Evolutionary conservation across 352 stramenopile genomes (phyloP).

Genomic region (Globisporangium cederbergense): DNA sequence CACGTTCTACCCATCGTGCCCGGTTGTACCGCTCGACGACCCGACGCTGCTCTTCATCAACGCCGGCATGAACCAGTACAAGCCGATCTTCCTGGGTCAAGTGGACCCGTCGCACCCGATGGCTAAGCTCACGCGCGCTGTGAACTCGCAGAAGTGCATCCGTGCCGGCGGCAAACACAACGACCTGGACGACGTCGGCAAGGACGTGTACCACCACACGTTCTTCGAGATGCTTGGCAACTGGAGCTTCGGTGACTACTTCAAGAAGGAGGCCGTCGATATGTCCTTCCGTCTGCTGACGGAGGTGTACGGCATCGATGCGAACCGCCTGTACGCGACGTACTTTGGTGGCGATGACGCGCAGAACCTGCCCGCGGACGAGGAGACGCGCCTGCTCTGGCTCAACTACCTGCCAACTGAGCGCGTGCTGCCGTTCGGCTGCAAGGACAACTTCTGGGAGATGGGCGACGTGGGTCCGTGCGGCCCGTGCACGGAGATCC

Average conservation of each 20-base stretch:
- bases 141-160: constrained; percentile 99
- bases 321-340: constrained; percentile 95
- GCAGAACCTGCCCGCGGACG: constrained; percentile 77
- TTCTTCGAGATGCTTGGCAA: constrained; percentile 99
- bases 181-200: constrained; percentile 99
- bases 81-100: constrained; percentile 98
- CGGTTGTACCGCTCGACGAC: constrained; percentile 96
- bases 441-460: constrained; percentile 99
- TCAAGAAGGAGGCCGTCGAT: constrained; percentile 97
- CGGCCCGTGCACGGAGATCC: constrained; percentile 98
- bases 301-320: constrained; percentile 93
- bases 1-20: constrained; percentile 95
- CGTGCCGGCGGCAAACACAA: constrained; percentile 99
- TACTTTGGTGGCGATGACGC: constrained; percentile 97
- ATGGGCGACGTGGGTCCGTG: constrained; percentile 99
- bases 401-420: constrained; percentile 84
- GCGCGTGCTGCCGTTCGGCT: constrained; percentile 92
- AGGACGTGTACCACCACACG: constrained; percentile 99
- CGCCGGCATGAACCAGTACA: constrained; percentile 99
- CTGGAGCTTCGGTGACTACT: constrained; percentile 99
- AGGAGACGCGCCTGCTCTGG: constrained; percentile 92
- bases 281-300: constrained; percentile 97
- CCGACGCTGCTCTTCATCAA: constrained; percentile 99
- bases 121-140: constrained; percentile 88
- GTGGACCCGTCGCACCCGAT: constrained; percentile 93